Percentiles rank a stretch among this genome's conserved stretches.
Conservation (phyloP, 371 early-diverging fungal genomes). For the Mortierella sp. region DNA sequence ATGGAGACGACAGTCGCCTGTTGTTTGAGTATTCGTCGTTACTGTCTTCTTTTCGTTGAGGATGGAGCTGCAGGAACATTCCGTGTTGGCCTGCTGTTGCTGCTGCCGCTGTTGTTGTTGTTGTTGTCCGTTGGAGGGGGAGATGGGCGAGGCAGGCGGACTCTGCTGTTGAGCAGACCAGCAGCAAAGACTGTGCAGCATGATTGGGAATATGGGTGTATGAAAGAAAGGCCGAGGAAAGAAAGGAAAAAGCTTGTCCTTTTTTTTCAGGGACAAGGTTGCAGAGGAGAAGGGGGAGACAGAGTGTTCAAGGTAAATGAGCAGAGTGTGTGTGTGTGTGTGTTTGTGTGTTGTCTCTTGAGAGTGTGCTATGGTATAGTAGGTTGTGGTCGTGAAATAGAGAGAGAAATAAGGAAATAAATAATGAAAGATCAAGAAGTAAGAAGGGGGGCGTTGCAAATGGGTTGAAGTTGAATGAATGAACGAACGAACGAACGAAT, state of each 20-base stretch:
- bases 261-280: not conserved
- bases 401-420: too few species aligned
- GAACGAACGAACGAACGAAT: too few species aligned
- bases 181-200: slow-evolving; percentile 41
- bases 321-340: too few species aligned
- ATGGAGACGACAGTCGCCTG: not conserved
- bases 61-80: slow-evolving; percentile 27
- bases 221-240: not conserved
- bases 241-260: not conserved
- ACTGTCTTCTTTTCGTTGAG: slow-evolving; percentile 18
- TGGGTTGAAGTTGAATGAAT: not conserved
- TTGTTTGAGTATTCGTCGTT: slow-evolving; percentile 1
- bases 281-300: not conserved
- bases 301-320: too few species aligned
- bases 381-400: too few species aligned
- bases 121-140: slow-evolving; percentile 18
- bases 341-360: too few species aligned
- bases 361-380: too few species aligned
- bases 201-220: not conserved
- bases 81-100: slow-evolving; percentile 7
- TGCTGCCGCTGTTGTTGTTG: not conserved
- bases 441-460: too few species aligned
- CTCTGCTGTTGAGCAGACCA: slow-evolving; percentile 41
- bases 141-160: slow-evolving; percentile 38
- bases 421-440: too few species aligned